A percentile compares a stretch with the other conserved stretches of the same genome.
Conservation (phyloP, 495 filamentous ascomycete genomes). For the Penicillium angulare region DNA sequence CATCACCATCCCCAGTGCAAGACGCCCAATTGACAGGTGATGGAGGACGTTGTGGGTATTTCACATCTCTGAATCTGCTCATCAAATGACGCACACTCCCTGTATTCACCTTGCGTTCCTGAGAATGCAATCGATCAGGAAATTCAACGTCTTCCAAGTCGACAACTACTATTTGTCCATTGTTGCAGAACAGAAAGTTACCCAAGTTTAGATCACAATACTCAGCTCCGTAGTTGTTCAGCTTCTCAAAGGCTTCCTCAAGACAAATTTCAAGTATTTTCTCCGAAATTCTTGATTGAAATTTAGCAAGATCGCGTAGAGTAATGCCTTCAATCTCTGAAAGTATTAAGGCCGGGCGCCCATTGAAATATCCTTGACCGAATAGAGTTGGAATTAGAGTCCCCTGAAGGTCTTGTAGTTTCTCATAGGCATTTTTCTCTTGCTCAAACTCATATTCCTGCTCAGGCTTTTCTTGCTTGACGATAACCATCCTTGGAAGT, state of each 20-base stretch:
- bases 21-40: not conserved
- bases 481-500: conserved; percentile 6
- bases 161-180: conserved; percentile 5
- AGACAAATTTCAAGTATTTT: not conserved
- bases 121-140: not conserved
- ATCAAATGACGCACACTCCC: conserved; percentile 3
- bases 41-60: conserved; percentile 1
- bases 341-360: conserved; percentile 1
- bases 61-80: conserved; percentile 9
- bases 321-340: conserved; percentile 7
- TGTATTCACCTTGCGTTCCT: not conserved
- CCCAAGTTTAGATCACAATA: conserved; percentile 3
- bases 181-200: conserved; percentile 5
- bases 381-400: conserved; percentile 6
- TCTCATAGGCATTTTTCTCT: conserved; percentile 5
- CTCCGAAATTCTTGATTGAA: conserved; percentile 1
- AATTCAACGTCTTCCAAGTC: conserved; percentile 5
- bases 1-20: not conserved
- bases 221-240: conserved; percentile 1
- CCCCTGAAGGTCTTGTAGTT: conserved; percentile 6
- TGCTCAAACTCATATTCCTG: not conserved
- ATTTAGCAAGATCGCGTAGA: conserved; percentile 2
- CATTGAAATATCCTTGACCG: conserved; percentile 7
- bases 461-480: conserved; percentile 7
- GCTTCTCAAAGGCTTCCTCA: conserved; percentile 2